Evolutionary conservation across 2,329 filamentous ascomycete species (phyloP), one percentile per base, ranked within the genome.

Genomic region (Penicillium sp.): DNA sequence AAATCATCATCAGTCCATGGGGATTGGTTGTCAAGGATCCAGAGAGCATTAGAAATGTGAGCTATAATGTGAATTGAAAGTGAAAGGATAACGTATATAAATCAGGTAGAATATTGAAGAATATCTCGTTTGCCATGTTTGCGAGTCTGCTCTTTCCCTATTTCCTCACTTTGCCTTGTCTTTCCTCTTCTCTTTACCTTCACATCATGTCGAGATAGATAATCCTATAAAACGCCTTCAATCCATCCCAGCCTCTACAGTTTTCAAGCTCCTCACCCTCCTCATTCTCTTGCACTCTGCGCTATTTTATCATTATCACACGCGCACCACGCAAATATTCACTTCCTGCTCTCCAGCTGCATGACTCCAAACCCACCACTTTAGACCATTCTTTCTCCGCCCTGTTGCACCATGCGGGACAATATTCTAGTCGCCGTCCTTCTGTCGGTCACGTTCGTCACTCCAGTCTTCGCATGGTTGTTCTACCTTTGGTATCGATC

Each of bases 21-120:
- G 47, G 57, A 64, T 32, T 69, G 66, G 66, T 42, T 69, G 32
- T 49, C 38, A 6, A 59, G 60, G 48, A 63, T 71, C 26, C 48
- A 60, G 49, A 46, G 43, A 28, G 61, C 60, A 24, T 48, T 66
- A 41, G 50, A 53, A n/a, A 35, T 9, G 22, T 35, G 19, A 40
- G 24, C 10, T 35, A 4, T 15, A 31, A 42, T 31, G 4, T 10
- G 5, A 31, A 31, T 31, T 2, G 15, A 9, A 15, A 40, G 19
- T 26, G 17, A 34, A 48, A n/a, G 28, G n/a, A 8, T 34, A 8
- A 19, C 6, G 26, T 26, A 39, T 38, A 45, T 24, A 41, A 10
- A 28, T n/a, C 34, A 24, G 28, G 17, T 45, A 43, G n/a, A 40
- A 42, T 38, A 26, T 19, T 19, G 8, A n/a, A 32, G 10, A 40